A percentile compares a stretch with the other conserved stretches of the same genome.
phyloP scores from a whole-genome alignment of 1,284 basidiomycete genomes.

The Termitomyces sp. region DNA sequence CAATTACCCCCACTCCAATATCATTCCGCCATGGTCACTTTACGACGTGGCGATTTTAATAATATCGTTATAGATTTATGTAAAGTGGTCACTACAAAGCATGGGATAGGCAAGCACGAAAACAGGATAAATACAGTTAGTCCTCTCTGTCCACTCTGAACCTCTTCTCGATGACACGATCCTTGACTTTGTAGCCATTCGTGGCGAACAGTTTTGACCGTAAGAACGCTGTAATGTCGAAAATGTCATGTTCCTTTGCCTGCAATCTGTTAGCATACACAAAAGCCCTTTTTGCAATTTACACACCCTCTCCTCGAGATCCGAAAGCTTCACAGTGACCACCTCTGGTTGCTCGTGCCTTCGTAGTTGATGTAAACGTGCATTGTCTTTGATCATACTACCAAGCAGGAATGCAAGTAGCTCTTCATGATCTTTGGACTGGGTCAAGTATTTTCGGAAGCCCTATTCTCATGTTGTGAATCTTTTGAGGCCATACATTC shows the following conservation, averaged over 20 bases:
- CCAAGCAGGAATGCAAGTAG: constrained; percentile 92
- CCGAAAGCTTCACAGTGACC: constrained; percentile 69
- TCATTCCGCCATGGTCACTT: not conserved
- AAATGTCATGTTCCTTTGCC: constrained; percentile 95
- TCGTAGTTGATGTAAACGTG: constrained; percentile 76
- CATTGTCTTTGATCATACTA: constrained; percentile 92
- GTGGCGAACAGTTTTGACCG: constrained; percentile 79
- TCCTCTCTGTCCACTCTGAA: constrained; percentile 46
- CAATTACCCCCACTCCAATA: constrained; percentile 12
- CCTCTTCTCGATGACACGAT: constrained; percentile 64
- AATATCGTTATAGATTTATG: constrained; percentile 13
- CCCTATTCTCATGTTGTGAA: constrained; percentile 47
- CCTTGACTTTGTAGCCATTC: constrained; percentile 81
- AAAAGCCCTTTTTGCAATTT: not conserved
- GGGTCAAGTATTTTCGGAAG: constrained; percentile 96
- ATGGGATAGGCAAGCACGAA: constrained; percentile 9
- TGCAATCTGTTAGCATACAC: constrained; percentile 26
- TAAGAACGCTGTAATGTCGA: constrained; percentile 84
- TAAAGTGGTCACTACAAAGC: not conserved
- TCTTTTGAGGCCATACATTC: constrained; percentile 1
- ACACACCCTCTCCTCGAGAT: constrained; percentile 79
- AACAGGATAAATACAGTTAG: constrained; percentile 13
- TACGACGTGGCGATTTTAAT: constrained; percentile 2
- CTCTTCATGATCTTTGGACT: constrained; percentile 93
- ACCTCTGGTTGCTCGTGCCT: constrained; percentile 72